Evolutionary conservation across 106 monocot species (phyloP), one percentile per base, ranked within the genome.

Genomic region (Dactylorhiza incarnata): DNA sequence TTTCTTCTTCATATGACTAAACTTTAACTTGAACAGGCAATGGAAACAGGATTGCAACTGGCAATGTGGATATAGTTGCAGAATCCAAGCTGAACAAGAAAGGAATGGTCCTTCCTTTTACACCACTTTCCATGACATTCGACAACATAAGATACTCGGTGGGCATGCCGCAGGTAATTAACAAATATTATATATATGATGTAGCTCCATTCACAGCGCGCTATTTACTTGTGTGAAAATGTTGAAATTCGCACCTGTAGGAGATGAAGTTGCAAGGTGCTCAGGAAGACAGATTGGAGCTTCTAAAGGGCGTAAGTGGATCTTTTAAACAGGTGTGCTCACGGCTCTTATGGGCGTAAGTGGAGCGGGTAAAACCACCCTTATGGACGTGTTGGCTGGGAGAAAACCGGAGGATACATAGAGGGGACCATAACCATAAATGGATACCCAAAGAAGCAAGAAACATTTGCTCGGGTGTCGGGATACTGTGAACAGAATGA

Each of bases 81-180:
- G 50, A 47, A 0, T 12, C 50, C 7, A 25, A 45, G 5, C 15
- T 45, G 25, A 75, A 74, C 46, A 71, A 53, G 59, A 76, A 67
- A 71, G 84, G 80, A 44, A 84, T 80, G 84, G 80, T 65, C 0
- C 79, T 79, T 43, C 79, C 79, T 56, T 79, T 79, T 73, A 52
- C 48, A 26, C 79, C 79, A 4, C 63, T 79, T 48, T 79, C 49
- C 1, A 23, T 77, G 3, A 51, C 76, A 20, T 77, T 77, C 45
- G 67, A 77, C 16, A 16, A 77, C 50, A 44, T 77, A 22, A 77
- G 13, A 26, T 77, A 77, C 49, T 77, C 66, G 22, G 76, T 77
- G 25, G 76, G 49, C 49, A 77, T 77, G 67, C 76, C 76, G 67
- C 49, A 22, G 49, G 76, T 77, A 77, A 66, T 46, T 12, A 45